phyloP scores from a whole-genome alignment of 2,329 filamentous ascomycete species.

The Colletotrichum endophyticum region DNA sequence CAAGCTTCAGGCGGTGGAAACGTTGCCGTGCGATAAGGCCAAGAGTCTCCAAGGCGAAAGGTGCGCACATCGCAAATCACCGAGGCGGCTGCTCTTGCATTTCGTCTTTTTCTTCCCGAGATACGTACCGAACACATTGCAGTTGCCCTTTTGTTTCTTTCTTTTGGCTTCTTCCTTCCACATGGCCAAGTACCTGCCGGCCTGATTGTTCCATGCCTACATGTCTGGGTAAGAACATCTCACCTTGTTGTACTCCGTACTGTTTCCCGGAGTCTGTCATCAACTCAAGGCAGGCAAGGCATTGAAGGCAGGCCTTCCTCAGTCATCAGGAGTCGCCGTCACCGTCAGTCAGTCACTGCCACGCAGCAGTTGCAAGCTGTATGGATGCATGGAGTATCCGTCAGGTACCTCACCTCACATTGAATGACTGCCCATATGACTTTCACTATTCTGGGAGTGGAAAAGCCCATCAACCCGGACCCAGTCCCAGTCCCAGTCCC shows the following conservation, averaged over 20 bases:
- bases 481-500: neutral
- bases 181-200: neutral
- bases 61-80: neutral
- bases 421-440: neutral
- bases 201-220: neutral
- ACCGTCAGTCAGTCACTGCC: neutral
- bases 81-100: neutral
- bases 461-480: neutral
- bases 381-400: neutral
- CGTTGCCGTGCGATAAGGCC: slow-evolving; percentile 6
- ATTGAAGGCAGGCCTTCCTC: neutral
- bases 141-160: neutral
- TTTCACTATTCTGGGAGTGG: neutral
- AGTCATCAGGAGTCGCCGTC: neutral
- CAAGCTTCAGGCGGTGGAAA: slow-evolving; percentile 7
- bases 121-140: neutral
- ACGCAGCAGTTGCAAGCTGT: neutral
- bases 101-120: neutral
- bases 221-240: neutral
- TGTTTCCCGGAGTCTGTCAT: neutral
- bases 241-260: neutral
- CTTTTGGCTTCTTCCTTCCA: neutral
- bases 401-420: neutral
- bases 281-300: neutral
- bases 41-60: neutral